Conservation (phyloP, 495 filamentous ascomycete genomes). For the Penicillium coffeae region DNA sequence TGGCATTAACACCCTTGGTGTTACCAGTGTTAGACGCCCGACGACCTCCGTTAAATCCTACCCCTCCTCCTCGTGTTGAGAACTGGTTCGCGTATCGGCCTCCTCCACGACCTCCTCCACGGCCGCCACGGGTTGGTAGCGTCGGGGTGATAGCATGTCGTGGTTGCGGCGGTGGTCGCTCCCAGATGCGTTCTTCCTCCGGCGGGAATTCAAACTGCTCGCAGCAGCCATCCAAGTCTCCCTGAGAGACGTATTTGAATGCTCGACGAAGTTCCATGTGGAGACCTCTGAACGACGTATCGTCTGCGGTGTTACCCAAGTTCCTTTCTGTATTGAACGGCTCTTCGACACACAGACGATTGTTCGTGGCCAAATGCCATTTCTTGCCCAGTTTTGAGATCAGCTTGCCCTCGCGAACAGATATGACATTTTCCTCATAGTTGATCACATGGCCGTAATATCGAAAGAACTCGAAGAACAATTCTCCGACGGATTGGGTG, state of each 20-base stretch:
- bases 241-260: constrained; percentile 72
- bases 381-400: constrained; percentile 83
- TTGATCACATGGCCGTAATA: constrained; percentile 92
- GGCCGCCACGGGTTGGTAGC: constrained; percentile 45
- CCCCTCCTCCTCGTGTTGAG: constrained; percentile 30
- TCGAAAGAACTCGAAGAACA: constrained; percentile 91
- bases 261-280: constrained; percentile 87
- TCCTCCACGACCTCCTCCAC: constrained; percentile 57
- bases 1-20: constrained; percentile 22
- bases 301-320: constrained; percentile 93
- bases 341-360: constrained; percentile 90
- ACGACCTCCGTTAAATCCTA: constrained; percentile 44
- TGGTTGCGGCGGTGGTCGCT: constrained; percentile 63
- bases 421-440: constrained; percentile 79
- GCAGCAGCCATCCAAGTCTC: constrained; percentile 73
- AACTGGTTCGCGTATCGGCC: constrained; percentile 44
- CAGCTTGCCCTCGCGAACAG: constrained; percentile 77
- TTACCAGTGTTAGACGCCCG: constrained; percentile 52
- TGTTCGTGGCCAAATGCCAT: constrained; percentile 74
- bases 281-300: constrained; percentile 84
- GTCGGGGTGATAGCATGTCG: constrained; percentile 55
- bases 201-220: constrained; percentile 80
- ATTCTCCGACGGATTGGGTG: constrained; percentile 72
- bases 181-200: constrained; percentile 73
- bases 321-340: constrained; percentile 95